Evolutionary conservation across 306 rosid species (phyloP).

Genomic region (Dalbergia oliveri): DNA sequence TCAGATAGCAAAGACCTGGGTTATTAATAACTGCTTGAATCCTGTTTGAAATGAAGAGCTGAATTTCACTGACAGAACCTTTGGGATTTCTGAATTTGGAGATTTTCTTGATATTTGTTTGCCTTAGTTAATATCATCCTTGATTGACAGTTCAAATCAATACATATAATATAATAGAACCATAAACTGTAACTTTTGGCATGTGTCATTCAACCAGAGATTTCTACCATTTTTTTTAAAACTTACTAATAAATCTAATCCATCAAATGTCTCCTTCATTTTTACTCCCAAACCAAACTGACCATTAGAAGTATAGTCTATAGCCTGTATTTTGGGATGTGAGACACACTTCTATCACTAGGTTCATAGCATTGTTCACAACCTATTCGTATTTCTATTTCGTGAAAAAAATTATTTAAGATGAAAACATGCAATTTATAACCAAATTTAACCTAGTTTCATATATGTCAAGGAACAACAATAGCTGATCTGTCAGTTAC

Average conservation of each 20-base stretch:
- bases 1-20: conserved; percentile 85
- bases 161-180: no score
- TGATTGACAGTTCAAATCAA: no score
- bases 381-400: conserved; percentile 15
- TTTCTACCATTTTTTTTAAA: no score
- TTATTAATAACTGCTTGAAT: conserved; percentile 77
- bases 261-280: no score
- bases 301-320: conserved; percentile 9
- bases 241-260: no score
- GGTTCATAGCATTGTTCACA: conserved; percentile 21
- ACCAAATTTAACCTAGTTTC: conserved; percentile 8
- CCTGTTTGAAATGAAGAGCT: conserved; percentile 91
- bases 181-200: no score
- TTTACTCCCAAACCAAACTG: no score
- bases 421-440: background rate
- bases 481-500: conserved; percentile 84
- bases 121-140: background rate
- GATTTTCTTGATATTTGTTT: conserved; percentile 43
- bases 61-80: conserved; percentile 66
- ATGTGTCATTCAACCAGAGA: no score
- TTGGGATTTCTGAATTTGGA: conserved; percentile 66
- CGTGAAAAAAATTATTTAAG: background rate
- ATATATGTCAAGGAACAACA: conserved; percentile 83
- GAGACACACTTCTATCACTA: conserved; percentile 3
- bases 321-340: conserved; percentile 8